These are phyloP conservation scores for Claviceps africana DNA, from an alignment of 2,329 filamentous ascomycete species.

Conservation along the genomic window DNA sequence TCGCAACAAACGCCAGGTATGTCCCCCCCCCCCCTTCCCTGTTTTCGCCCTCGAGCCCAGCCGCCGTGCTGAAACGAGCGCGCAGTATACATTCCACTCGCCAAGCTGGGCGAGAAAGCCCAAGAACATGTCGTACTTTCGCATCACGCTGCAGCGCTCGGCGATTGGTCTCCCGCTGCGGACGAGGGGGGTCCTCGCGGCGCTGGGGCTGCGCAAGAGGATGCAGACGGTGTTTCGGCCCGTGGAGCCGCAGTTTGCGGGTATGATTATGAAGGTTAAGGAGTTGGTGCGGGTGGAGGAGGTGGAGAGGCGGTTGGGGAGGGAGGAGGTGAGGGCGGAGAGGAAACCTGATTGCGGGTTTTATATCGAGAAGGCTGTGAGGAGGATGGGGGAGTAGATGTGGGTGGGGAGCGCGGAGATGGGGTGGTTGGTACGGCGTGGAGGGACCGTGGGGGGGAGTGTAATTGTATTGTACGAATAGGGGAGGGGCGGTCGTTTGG, in stretches of 20 bases:
- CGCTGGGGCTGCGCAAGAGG: constrained; percentile 74
- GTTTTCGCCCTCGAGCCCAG: no score
- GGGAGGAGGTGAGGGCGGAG: constrained; percentile 53
- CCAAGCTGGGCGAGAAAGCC: no score
- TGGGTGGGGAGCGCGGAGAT: no score
- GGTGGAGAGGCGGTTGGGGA: constrained; percentile 49
- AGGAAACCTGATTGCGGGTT: constrained; percentile 69
- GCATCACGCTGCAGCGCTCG: constrained; percentile 78
- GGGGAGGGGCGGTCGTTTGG: background rate
- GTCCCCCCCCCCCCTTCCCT: no score
- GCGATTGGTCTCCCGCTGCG: constrained; percentile 77
- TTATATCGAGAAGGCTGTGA: constrained; percentile 50
- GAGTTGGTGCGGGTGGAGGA: constrained; percentile 76
- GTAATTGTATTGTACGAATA: no score
- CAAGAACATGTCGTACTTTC: constrained; percentile 85
- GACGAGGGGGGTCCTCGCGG: constrained; percentile 65
- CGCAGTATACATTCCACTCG: no score
- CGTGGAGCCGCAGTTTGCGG: constrained; percentile 65
- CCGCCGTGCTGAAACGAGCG: no score
- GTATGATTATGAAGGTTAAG: constrained; percentile 89
- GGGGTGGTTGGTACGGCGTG: no score
- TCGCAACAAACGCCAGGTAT: no score
- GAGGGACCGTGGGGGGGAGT: no score
- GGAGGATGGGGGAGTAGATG: background rate
- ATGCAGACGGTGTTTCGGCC: constrained; percentile 82